Percentiles rank a stretch among this genome's conserved stretches.
Conservation (phyloP, 2,329 filamentous ascomycete species). For the Xylariaceae sp. region DNA sequence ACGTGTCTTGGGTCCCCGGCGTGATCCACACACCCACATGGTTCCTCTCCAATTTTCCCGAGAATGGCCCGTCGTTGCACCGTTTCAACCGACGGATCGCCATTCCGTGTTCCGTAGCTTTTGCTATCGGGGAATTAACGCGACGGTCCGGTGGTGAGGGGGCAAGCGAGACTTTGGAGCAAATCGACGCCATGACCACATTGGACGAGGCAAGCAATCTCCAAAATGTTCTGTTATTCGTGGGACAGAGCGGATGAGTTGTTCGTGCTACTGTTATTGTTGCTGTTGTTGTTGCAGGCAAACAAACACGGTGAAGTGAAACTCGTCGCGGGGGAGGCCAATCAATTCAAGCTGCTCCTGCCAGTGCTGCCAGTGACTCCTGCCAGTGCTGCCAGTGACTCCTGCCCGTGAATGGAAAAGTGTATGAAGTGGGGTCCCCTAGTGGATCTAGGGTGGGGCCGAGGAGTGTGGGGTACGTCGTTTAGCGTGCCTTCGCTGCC, state of each 20-base stretch:
- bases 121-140: background rate
- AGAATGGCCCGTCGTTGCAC: background rate
- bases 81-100: background rate
- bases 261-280: background rate
- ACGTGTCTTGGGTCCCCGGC: background rate
- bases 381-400: background rate
- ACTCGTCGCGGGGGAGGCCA: background rate
- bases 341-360: background rate
- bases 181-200: background rate
- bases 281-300: background rate
- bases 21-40: background rate
- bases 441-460: background rate
- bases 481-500: background rate
- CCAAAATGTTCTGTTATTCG: background rate
- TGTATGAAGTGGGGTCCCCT: background rate
- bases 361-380: background rate
- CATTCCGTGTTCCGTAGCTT: background rate
- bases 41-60: background rate
- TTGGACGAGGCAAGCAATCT: too few relatives aligned
- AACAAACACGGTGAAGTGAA: background rate
- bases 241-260: background rate
- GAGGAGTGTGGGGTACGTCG: background rate
- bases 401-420: background rate
- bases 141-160: background rate
- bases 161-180: background rate